Evolutionary conservation across 805 yeast genomes (phyloP).

Genomic region (Yamadazyma olivae): DNA sequence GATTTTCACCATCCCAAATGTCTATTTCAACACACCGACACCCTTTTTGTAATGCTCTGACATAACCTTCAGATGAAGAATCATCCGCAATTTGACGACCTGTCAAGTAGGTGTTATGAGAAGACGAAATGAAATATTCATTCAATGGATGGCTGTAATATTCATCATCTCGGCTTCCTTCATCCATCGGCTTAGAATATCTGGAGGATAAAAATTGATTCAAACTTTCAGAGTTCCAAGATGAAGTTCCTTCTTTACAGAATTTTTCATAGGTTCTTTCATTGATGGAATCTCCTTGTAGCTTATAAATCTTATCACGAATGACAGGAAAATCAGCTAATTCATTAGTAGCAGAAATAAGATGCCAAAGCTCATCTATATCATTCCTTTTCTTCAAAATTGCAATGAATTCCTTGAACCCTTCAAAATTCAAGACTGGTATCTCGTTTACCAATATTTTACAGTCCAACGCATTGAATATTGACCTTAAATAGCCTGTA

Average conservation of each 20-base stretch:
- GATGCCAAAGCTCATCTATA: conserved; percentile 47
- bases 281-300: conserved; percentile 16
- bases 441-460: conserved; percentile 29
- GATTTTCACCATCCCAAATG: conserved; percentile 79
- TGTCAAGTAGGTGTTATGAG: conserved; percentile 87
- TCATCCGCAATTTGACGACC: conserved; percentile 88
- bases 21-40: conserved; percentile 95
- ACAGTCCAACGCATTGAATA: conserved; percentile 38
- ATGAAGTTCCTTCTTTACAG: conserved; percentile 11
- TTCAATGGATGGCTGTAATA: conserved; percentile 57
- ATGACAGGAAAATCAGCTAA: conserved; percentile 36
- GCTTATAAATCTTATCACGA: conserved; percentile 46
- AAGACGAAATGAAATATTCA: conserved; percentile 86
- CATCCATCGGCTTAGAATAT: conserved; percentile 18
- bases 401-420: conserved; percentile 74
- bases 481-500: conserved; percentile 39
- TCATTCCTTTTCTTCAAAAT: conserved; percentile 66
- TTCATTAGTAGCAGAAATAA: conserved; percentile 13
- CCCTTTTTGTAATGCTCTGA: conserved; percentile 83
- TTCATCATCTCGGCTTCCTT: conserved; percentile 7
- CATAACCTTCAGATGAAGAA: conserved; percentile 87
- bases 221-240: conserved; percentile 27
- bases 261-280: conserved; percentile 25
- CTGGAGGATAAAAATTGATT: conserved; percentile 35
- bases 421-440: conserved; percentile 55